Conservation (phyloP, 1,284 basidiomycete genomes). For the Earliella scabrosa region DNA sequence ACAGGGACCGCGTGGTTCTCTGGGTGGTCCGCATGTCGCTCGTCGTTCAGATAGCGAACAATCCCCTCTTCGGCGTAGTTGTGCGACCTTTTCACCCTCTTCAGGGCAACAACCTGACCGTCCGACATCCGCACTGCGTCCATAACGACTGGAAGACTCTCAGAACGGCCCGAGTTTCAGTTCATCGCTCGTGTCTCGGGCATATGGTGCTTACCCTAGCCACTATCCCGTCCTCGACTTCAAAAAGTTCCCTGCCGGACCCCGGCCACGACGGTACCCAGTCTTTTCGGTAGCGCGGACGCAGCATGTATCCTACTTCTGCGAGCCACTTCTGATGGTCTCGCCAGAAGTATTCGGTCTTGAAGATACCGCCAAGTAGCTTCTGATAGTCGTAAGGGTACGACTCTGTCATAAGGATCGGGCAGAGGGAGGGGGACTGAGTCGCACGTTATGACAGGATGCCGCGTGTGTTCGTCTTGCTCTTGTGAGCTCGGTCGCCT, state of each 20-base stretch:
- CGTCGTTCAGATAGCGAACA: constrained; percentile 18
- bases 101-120: constrained; percentile 10
- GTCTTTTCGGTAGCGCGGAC: constrained; percentile 17
- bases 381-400: neutral
- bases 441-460: no score
- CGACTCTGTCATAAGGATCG: no score
- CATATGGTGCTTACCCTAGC: no score
- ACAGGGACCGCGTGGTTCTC: constrained; percentile 33
- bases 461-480: no score
- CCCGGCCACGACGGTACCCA: constrained; percentile 22
- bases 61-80: constrained; percentile 19
- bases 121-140: constrained; percentile 17
- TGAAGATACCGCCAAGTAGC: neutral
- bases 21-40: constrained; percentile 20
- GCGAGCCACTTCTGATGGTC: constrained; percentile 19
- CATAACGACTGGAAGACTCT: no score
- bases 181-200: no score
- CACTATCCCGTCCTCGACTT: no score
- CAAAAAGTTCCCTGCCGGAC: no score
- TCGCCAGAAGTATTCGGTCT: neutral
- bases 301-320: constrained; percentile 19
- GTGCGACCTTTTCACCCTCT: neutral
- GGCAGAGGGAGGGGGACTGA: no score
- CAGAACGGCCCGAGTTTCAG: no score
- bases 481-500: no score